phyloP scores from a whole-genome alignment of 805 yeast species.

The Diddensiella santjacobensis region DNA sequence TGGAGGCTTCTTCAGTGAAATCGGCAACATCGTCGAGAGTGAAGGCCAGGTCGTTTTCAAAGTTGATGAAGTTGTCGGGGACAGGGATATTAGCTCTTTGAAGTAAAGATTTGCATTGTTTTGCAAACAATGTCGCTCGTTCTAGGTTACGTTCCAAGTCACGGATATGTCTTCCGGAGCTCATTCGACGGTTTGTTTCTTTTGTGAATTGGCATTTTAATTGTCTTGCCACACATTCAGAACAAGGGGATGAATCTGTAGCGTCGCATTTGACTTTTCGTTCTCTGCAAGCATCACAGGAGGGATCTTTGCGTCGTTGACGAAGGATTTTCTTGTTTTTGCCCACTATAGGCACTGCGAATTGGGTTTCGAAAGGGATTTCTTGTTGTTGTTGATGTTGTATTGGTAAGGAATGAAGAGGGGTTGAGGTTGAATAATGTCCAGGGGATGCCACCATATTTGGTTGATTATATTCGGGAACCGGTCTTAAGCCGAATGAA shows the following conservation, averaged over 20 bases:
- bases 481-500: too few species aligned
- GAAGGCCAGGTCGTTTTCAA: background rate
- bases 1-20: background rate
- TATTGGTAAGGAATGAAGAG: background rate
- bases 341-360: background rate
- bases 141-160: slow-evolving; percentile 19
- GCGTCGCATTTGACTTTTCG: slow-evolving; percentile 34
- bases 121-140: slow-evolving; percentile 12
- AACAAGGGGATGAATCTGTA: slow-evolving; percentile 28
- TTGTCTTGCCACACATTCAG: slow-evolving; percentile 29
- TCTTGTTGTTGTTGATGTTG: background rate
- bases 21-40: slow-evolving; percentile 14
- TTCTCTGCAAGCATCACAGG: slow-evolving; percentile 33
- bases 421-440: too few species aligned
- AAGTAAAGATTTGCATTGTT: slow-evolving; percentile 14
- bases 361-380: background rate
- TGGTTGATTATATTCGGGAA: too few species aligned
- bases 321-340: slow-evolving; percentile 25
- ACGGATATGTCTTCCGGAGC: slow-evolving; percentile 23
- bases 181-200: slow-evolving; percentile 27
- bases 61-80: slow-evolving; percentile 10
- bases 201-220: slow-evolving; percentile 31
- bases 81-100: slow-evolving; percentile 18
- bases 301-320: slow-evolving; percentile 31
- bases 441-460: too few species aligned